These are phyloP conservation scores for Hyparrhenia diplandra DNA, from an alignment of 176 grass and related monocot species.

Conservation along the genomic window DNA sequence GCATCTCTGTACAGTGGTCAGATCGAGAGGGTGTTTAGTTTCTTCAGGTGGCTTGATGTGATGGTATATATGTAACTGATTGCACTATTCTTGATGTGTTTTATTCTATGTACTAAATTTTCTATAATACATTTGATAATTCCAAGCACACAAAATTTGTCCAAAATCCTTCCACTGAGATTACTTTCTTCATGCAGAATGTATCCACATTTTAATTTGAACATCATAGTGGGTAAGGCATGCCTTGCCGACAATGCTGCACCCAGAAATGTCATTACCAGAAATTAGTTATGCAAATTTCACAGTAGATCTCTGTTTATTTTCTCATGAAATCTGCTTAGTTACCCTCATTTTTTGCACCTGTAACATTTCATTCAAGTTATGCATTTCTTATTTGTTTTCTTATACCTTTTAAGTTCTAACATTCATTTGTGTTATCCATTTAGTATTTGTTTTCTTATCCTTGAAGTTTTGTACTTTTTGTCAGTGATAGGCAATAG, in stretches of 20 bases:
- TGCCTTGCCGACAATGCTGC: neutral
- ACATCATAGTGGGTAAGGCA: neutral
- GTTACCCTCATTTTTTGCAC: conserved; percentile 13
- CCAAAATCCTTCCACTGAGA: neutral
- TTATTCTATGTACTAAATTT: neutral
- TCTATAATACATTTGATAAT: neutral
- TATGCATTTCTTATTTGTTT: neutral
- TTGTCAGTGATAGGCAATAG: neutral
- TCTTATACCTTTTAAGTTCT: conserved; percentile 4
- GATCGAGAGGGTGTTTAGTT: neutral
- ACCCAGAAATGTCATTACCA: neutral
- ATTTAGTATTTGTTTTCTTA: conserved; percentile 7
- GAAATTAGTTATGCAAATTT: conserved; percentile 8
- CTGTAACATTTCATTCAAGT: conserved; percentile 1
- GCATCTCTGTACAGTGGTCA: neutral
- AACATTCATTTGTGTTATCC: conserved; percentile 1
- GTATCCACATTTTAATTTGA: conserved; percentile 9
- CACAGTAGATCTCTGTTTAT: neutral
- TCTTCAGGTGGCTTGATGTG: neutral
- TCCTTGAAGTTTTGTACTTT: neutral
- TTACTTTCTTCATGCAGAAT: neutral
- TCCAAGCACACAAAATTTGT: neutral
- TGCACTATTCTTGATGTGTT: neutral
- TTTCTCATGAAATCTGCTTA: neutral
- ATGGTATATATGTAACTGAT: neutral